Percentiles rank a stretch among this genome's conserved stretches.
Conservation (phyloP, 495 filamentous ascomycete species). For the Xylaria grammica region DNA sequence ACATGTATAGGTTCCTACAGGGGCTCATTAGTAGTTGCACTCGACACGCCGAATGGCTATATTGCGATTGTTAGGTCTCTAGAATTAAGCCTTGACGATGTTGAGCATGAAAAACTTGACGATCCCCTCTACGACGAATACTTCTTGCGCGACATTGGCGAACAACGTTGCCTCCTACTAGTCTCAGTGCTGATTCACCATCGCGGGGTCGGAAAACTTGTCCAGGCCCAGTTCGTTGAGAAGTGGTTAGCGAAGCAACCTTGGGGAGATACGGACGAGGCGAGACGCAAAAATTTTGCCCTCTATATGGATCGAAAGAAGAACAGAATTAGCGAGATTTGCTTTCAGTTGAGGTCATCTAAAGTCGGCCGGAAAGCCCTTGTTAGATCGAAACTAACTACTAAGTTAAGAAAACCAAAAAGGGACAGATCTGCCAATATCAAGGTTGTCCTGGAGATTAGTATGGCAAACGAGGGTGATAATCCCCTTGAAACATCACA, state of each 20-base stretch:
- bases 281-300: slow-evolving; percentile 51
- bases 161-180: slow-evolving; percentile 56
- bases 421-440: slow-evolving; percentile 33
- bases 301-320: slow-evolving; percentile 46
- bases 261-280: slow-evolving; percentile 53
- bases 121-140: slow-evolving; percentile 57
- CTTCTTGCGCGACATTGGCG: slow-evolving; percentile 55
- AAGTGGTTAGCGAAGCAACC: slow-evolving; percentile 62
- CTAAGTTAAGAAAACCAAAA: slow-evolving; percentile 24
- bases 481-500: slow-evolving; percentile 22
- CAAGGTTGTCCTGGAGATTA: slow-evolving; percentile 42
- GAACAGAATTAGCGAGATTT: slow-evolving; percentile 54
- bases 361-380: slow-evolving; percentile 48
- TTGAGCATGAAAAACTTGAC: slow-evolving; percentile 54
- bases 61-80: slow-evolving; percentile 58
- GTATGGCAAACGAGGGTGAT: slow-evolving; percentile 39
- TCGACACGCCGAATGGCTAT: slow-evolving; percentile 51
- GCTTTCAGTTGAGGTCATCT: slow-evolving; percentile 42
- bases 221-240: slow-evolving; percentile 58
- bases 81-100: slow-evolving; percentile 53
- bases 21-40: slow-evolving; percentile 29
- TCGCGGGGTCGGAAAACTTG: slow-evolving; percentile 45
- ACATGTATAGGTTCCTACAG: slow-evolving; percentile 30
- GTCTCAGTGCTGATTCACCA: slow-evolving; percentile 49
- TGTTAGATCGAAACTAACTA: slow-evolving; percentile 45